Conservation (phyloP, 2,329 filamentous ascomycete species). For the Colletotrichum brevisporum region DNA sequence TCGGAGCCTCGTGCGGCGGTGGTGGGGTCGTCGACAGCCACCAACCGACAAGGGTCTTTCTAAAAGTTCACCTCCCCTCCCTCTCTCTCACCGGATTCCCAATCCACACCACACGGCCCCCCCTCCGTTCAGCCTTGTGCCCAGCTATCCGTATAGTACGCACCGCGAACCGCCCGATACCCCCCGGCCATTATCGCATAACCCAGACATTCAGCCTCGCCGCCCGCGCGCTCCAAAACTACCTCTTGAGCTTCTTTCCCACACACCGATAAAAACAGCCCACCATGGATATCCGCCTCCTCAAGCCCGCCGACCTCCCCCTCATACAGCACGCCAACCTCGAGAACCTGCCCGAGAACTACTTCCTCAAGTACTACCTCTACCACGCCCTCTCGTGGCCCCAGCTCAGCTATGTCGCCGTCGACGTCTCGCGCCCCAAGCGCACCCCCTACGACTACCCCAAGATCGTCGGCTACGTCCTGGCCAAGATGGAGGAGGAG, state of each 20-base stretch:
- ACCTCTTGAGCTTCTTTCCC: no score
- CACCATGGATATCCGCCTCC: constrained; percentile 90
- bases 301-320: constrained; percentile 86
- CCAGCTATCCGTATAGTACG: constrained; percentile 1
- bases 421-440: constrained; percentile 86
- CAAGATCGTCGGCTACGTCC: constrained; percentile 98
- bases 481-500: constrained; percentile 99
- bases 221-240: no score
- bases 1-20: constrained; percentile 35
- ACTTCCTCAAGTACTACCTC: constrained; percentile 99
- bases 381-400: constrained; percentile 99
- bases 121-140: constrained; percentile 30
- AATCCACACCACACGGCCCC: constrained; percentile 21
- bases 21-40: constrained; percentile 32
- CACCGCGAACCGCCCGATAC: not conserved
- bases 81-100: constrained; percentile 10
- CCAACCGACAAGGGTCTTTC: constrained; percentile 27
- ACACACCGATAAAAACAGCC: no score
- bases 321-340: constrained; percentile 98
- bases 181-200: not conserved
- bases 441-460: constrained; percentile 89
- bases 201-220: not conserved
- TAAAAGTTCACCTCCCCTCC: constrained; percentile 38
- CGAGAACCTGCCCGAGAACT: constrained; percentile 99
- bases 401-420: constrained; percentile 95